A percentile compares a stretch with the other conserved stretches of the same genome.
Conservation (phyloP, 1,284 basidiomycete genomes). For the Somion occarium region DNA sequence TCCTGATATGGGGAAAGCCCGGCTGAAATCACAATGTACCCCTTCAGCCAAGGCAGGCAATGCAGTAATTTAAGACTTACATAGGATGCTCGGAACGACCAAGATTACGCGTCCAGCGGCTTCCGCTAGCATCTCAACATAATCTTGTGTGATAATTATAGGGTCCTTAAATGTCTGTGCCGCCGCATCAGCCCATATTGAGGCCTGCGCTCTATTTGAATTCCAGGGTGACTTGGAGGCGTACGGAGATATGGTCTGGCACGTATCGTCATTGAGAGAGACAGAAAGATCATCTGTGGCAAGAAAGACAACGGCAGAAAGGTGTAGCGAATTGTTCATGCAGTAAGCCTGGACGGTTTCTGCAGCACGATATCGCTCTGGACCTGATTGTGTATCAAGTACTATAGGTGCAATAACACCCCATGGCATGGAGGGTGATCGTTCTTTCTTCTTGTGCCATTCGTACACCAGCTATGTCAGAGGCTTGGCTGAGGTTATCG, state of each 20-base stretch:
- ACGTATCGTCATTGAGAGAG: too few relatives aligned
- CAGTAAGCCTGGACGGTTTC: conserved; percentile 31
- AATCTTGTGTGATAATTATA: conserved; percentile 25
- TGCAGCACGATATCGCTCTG: conserved; percentile 26
- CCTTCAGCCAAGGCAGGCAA: too few relatives aligned
- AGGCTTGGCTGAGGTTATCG: too few relatives aligned
- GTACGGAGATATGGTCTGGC: too few relatives aligned
- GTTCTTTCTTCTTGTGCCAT: conserved; percentile 31
- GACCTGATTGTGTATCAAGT: conserved; percentile 23
- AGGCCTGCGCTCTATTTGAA: conserved; percentile 9
- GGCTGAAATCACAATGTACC: too few relatives aligned
- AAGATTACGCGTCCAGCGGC: conserved; percentile 27
- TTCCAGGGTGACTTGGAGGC: conserved; percentile 1
- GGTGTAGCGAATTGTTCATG: conserved; percentile 22
- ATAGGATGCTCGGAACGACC: conserved; percentile 11
- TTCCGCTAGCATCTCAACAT: conserved; percentile 23
- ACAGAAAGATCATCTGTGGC: conserved; percentile 1
- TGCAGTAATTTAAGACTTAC: too few relatives aligned
- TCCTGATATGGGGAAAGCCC: too few relatives aligned
- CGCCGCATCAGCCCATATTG: conserved; percentile 21
- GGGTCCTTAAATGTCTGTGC: conserved; percentile 24
- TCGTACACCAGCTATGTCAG: conserved; percentile 27
- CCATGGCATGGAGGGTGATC: conserved; percentile 23
- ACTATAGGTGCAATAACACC: conserved; percentile 30
- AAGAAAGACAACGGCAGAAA: conserved; percentile 27